Evolutionary conservation across 352 stramenopile species (phyloP), one percentile per base, ranked within the genome.

Genomic region (Phytophthora foliorum): DNA sequence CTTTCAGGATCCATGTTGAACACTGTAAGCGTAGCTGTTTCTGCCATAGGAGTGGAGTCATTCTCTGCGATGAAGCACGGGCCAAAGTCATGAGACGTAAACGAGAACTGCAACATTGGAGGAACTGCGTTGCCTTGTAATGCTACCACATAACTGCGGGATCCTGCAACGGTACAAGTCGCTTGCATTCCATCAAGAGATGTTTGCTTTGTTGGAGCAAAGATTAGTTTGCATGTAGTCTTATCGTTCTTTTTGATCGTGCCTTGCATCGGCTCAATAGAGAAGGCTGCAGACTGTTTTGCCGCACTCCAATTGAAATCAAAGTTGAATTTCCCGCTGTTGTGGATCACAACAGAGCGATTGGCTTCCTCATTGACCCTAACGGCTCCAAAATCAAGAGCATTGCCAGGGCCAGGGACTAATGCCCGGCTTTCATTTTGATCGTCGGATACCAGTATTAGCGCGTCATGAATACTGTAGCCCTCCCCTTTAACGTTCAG

Each of bases 401-500:
- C 29, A 55, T 83, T 93, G 3, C 67, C 44, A 0, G 51, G 22
- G 6, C 74, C 80, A 42, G 77, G 48, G 19, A 72, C 24, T 17
- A 80, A 64, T 7, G 63, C n/a, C 6, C 58, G 69, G 27, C 57
- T 73, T 50, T 91, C 84, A 24, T 63, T 75, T n/a, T 80, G 69
- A 21, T 86, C 78, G 14, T 82, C 77, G 1, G 68, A 79, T 21
- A 46, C 57, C 42, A 88, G 63, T 0, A 74, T 74, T 6, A 98
- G 54, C 3, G 79, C 69, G 50, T 96, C 90, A 66, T 98, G 92
- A 42, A 98, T 96, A 39, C 88, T 93, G 65, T 97, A 98, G 6
- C 95, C 95, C 66, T 98, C 95, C 34, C 95, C 95, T 74, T 98
- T 98, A 31, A 98, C 78, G 63, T 98, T 98, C 19, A 98, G 75